Evolutionary conservation across 345 rosid genomes (phyloP).

Genomic region (Anastatica hierochuntica): DNA sequence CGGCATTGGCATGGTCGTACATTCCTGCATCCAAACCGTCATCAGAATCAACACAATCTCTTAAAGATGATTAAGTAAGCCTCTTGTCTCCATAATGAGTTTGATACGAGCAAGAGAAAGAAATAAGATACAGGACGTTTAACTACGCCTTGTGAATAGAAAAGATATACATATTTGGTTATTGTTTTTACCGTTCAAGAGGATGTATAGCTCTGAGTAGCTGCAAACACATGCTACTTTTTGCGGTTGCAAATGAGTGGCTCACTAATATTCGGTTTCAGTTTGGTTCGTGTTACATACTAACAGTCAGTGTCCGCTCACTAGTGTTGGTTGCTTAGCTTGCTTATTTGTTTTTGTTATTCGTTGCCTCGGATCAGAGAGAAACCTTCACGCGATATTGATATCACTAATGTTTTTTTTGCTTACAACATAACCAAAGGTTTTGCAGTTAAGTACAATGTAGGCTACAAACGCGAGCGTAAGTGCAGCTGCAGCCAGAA

Average conservation of each 20-base stretch:
- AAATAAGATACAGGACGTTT: conserved; percentile 19
- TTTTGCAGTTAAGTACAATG: conserved; percentile 31
- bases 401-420: not conserved
- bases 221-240: conserved; percentile 4
- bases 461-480: conserved; percentile 35
- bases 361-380: no score
- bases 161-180: conserved; percentile 13
- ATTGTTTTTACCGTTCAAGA: conserved; percentile 17
- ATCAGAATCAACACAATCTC: conserved; percentile 17
- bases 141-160: conserved; percentile 36
- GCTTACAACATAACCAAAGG: not conserved
- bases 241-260: conserved; percentile 2
- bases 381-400: no score
- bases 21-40: conserved; percentile 43
- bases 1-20: conserved; percentile 74
- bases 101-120: conserved; percentile 20
- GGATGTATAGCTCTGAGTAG: conserved; percentile 24
- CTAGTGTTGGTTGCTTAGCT: no score
- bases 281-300: not conserved
- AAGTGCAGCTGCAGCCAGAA: conserved; percentile 35
- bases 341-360: no score
- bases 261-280: conserved; percentile 6
- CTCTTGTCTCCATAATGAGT: conserved; percentile 2
- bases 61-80: conserved; percentile 15
- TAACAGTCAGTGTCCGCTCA: no score